A percentile compares a stretch with the other conserved stretches of the same genome.
These are phyloP conservation scores for Daedalea quercina DNA, from an alignment of 768 basidiomycete genomes.

Conservation along the genomic window DNA sequence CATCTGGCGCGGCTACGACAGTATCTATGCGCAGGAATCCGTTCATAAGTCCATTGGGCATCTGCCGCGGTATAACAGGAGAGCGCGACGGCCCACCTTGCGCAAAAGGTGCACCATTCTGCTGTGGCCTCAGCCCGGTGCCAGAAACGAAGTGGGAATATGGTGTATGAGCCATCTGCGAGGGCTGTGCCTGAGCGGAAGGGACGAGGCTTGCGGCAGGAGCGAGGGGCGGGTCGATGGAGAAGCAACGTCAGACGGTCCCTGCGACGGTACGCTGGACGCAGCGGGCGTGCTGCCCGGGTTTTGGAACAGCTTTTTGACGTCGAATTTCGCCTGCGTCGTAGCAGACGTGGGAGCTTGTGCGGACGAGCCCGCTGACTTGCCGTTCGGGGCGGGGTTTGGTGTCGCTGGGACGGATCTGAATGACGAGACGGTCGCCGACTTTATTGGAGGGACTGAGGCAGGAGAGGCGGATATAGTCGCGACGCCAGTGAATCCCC, in stretches of 20 bases:
- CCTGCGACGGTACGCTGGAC: conserved; percentile 14
- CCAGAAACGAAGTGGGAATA: conserved; percentile 42
- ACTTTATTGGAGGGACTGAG: conserved; percentile 52
- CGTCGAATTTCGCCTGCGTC: conserved; percentile 38
- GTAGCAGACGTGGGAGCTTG: conserved; percentile 29
- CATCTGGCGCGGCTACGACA: conserved; percentile 33
- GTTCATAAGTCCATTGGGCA: conserved; percentile 54
- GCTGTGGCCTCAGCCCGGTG: conserved; percentile 34
- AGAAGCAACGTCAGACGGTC: conserved; percentile 42
- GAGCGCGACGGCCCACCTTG: conserved; percentile 45
- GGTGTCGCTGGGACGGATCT: conserved; percentile 62
- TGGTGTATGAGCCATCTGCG: conserved; percentile 36
- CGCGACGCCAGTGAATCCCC: no score
- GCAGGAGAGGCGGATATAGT: conserved; percentile 82
- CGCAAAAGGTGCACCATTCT: conserved; percentile 27
- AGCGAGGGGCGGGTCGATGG: conserved; percentile 48
- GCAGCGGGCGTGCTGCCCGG: conserved; percentile 21
- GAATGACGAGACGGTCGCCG: conserved; percentile 75
- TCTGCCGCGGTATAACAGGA: conserved; percentile 55
- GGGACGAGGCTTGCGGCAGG: conserved; percentile 39
- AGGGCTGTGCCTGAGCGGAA: conserved; percentile 23
- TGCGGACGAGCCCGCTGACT: conserved; percentile 24
- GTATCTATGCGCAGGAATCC: conserved; percentile 66
- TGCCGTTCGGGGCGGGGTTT: conserved; percentile 48
- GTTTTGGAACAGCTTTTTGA: conserved; percentile 57